These are phyloP conservation scores for Meyerozyma guilliermondii DNA, from an alignment of 1,139 yeast species.

Conservation along the genomic window DNA sequence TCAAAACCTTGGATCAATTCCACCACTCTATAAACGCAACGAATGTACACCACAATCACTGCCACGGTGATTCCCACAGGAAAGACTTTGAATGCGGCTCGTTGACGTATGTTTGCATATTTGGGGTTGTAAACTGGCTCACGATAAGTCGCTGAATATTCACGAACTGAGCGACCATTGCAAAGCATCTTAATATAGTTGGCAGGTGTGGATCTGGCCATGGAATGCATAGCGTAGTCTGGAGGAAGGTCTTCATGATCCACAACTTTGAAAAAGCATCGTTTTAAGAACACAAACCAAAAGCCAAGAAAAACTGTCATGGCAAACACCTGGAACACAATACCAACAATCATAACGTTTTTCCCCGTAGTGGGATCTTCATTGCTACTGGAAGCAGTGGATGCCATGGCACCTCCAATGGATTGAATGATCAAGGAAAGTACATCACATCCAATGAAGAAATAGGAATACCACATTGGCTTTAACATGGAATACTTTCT, in stretches of 20 bases:
- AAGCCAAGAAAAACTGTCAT: constrained; percentile 29
- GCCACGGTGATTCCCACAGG: constrained; percentile 20
- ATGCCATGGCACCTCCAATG: constrained; percentile 34
- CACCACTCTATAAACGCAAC: constrained; percentile 29
- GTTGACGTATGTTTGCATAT: constrained; percentile 12
- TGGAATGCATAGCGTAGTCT: background rate
- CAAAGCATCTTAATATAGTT: background rate
- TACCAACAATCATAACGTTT: constrained; percentile 33
- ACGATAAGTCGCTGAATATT: background rate
- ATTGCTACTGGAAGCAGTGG: constrained; percentile 15
- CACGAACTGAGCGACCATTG: background rate
- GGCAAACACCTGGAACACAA: constrained; percentile 32
- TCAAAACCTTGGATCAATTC: constrained; percentile 31
- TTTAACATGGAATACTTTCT: constrained; percentile 19
- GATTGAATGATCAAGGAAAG: constrained; percentile 31
- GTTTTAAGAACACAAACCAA: constrained; percentile 22
- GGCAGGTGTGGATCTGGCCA: background rate
- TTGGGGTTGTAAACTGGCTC: constrained; percentile 12
- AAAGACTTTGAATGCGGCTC: constrained; percentile 16
- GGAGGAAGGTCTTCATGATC: background rate
- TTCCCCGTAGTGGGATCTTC: constrained; percentile 22
- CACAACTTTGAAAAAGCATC: constrained; percentile 16
- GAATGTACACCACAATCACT: constrained; percentile 20
- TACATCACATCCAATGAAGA: constrained; percentile 32
- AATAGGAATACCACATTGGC: constrained; percentile 32